Evolutionary conservation across 2,329 filamentous ascomycete genomes (phyloP), one percentile per base, ranked within the genome.

Genomic region (Rasamsonia emersonii): DNA sequence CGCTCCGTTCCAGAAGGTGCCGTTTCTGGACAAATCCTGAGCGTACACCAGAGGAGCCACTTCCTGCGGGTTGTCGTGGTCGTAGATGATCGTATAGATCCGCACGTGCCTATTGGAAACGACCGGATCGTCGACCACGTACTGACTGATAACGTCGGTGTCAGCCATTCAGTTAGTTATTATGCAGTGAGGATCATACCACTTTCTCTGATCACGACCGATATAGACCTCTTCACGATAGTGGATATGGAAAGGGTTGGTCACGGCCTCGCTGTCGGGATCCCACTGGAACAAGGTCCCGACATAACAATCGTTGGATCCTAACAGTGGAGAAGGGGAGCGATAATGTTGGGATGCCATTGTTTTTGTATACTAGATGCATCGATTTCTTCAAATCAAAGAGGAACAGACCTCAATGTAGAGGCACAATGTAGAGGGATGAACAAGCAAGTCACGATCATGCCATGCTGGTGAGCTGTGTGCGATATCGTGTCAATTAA

Each of bases 21-120:
- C 62, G 34, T 65, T 62, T 15, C 41, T 43, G 2, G 64, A 67
- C 2, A 62, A 26, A 40, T 66, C 59, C 37, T 64, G 49, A 3
- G 56, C 61, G 34, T 65, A 67, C 4, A 67, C 56, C 14, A 67
- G 46, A 1, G 60, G 57, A 2, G 53, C 48, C n/a, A 64, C 41
- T 14, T 56, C 46, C 9, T 44, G 36, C 1, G 49, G 49, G 11
- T 59, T 51, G 3, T 59, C 55, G 19, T 56, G 44, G 35, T 65
- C 59, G 35, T 59, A 64, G 3, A 62, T 43, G 9, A 67, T 50
- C 7, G 55, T 55, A 39, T 67, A 65, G 28, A 68, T 57, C 11
- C 54, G 53, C 9, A 67, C 25, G 36, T 68, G 64, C 18, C 43
- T 50, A 24, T 58, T 58, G 3, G 64, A 68, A 9, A 65, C 41